Evolutionary conservation across 495 filamentous ascomycete genomes (phyloP).

Genomic region (Evansstolkia leycettana): DNA sequence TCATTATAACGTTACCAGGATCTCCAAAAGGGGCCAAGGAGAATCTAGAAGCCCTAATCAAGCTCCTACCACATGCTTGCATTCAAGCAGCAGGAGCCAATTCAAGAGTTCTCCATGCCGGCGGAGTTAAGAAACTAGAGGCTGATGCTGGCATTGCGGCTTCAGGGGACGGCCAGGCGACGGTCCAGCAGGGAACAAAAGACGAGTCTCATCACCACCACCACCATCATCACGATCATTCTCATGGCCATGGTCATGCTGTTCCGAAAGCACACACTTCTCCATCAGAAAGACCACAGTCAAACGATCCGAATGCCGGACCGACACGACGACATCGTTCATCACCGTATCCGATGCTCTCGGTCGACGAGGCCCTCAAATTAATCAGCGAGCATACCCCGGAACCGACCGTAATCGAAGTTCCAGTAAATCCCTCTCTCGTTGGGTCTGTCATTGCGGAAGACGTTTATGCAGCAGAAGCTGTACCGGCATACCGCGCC

Average conservation of each 20-base stretch:
- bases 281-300: conserved; percentile 44
- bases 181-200: conserved; percentile 17
- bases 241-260: conserved; percentile 52
- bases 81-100: conserved; percentile 73
- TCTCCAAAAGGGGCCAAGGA: conserved; percentile 96
- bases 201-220: conserved; percentile 32
- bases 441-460: conserved; percentile 71
- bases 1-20: conserved; percentile 86
- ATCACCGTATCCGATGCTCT: conserved; percentile 87
- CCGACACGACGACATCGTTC: conserved; percentile 65
- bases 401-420: conserved; percentile 35
- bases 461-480: conserved; percentile 66
- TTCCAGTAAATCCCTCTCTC: conserved; percentile 46
- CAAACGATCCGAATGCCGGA: conserved; percentile 73
- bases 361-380: conserved; percentile 68
- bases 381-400: conserved; percentile 62
- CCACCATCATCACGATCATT: conserved; percentile 42
- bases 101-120: conserved; percentile 68
- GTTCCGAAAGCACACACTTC: conserved; percentile 61
- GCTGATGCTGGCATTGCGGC: conserved; percentile 62
- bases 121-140: conserved; percentile 76
- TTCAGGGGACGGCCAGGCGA: conserved; percentile 9
- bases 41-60: conserved; percentile 85
- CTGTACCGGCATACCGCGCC: conserved; percentile 84
- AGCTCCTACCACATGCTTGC: conserved; percentile 86